Evolutionary conservation across 2,329 filamentous ascomycete genomes (phyloP).

Genomic region (Zymoseptoria ardabiliae): DNA sequence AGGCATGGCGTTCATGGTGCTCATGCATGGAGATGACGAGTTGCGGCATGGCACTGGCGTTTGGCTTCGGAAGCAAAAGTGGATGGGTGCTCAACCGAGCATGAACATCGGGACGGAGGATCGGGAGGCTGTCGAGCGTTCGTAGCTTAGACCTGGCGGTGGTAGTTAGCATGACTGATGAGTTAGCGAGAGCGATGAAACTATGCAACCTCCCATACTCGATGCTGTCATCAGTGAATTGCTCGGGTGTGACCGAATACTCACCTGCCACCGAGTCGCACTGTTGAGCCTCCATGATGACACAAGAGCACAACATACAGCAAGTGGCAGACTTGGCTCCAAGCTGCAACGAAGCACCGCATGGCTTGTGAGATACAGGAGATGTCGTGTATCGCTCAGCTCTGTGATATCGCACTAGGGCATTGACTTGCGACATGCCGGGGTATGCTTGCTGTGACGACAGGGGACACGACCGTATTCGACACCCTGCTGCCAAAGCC

Average conservation of each 20-base stretch:
- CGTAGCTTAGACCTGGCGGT: too few species aligned
- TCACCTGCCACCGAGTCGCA: not conserved
- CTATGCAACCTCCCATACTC: too few species aligned
- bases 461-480: too few species aligned
- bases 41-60: not conserved
- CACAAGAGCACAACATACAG: not conserved
- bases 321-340: not conserved
- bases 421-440: too few species aligned
- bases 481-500: too few species aligned
- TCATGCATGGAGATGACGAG: not conserved
- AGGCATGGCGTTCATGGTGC: not conserved
- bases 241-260: not conserved
- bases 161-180: too few species aligned
- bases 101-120: not conserved
- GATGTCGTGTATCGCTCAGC: not conserved
- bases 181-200: too few species aligned
- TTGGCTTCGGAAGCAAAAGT: not conserved
- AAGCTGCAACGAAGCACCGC: not conserved
- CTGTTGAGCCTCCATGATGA: not conserved
- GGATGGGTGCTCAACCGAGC: not conserved
- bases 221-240: too few species aligned
- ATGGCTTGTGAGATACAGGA: not conserved
- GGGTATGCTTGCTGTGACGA: too few species aligned
- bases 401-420: not conserved
- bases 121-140: too few species aligned